Evolutionary conservation across 129 eudicot species (phyloP).

Genomic region (Helianthus tuberosus): DNA sequence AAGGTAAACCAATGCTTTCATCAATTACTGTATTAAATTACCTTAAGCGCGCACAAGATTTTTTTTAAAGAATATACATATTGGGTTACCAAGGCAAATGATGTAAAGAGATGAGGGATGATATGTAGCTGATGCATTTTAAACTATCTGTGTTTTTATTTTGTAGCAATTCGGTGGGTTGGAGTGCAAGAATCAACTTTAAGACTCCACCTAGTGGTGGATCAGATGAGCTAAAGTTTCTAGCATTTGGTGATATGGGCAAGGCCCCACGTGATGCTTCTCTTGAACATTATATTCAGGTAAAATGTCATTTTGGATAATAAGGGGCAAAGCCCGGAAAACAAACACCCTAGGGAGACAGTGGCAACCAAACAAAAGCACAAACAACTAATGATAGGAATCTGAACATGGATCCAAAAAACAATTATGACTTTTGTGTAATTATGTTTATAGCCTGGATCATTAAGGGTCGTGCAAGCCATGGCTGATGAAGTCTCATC

Average conservation of each 20-base stretch:
- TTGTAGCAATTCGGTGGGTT: conserved; percentile 63
- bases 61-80: too few species aligned
- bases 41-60: not conserved
- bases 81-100: too few species aligned
- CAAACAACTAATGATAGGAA: too few species aligned
- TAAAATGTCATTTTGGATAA: conserved; percentile 10
- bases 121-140: not conserved
- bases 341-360: too few species aligned
- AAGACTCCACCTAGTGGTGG: conserved; percentile 81
- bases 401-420: too few species aligned
- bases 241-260: conserved; percentile 95
- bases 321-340: too few species aligned
- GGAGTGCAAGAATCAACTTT: conserved; percentile 63
- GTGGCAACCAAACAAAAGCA: conserved; percentile 39
- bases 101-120: too few species aligned
- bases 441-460: conserved; percentile 69
- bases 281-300: conserved; percentile 90
- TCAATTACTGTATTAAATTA: not conserved
- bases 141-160: not conserved
- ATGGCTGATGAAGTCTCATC: conserved; percentile 62
- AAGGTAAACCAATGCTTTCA: conserved; percentile 51
- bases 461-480: conserved; percentile 62
- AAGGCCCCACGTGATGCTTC: conserved; percentile 90
- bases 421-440: conserved; percentile 19
- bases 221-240: conserved; percentile 63